Evolutionary conservation across 306 rosid genomes (phyloP).

Genomic region (Myrica gale): DNA sequence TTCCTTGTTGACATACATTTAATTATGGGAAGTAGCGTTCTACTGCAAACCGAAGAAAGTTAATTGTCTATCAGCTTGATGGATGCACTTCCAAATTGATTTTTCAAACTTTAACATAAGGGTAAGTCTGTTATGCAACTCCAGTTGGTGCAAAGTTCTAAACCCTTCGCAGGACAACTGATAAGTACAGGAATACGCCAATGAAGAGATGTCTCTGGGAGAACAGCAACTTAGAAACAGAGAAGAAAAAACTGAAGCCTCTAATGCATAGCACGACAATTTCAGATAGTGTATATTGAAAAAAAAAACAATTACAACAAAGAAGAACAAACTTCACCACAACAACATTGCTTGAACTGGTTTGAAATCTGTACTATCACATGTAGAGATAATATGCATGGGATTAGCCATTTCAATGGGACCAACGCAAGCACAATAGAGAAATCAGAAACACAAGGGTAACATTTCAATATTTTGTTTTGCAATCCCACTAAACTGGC

Average conservation of each 20-base stretch:
- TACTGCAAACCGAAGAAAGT: background rate
- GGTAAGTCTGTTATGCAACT: background rate
- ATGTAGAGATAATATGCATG: background rate
- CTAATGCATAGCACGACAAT: background rate
- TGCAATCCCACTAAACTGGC: background rate
- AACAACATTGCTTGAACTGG: background rate
- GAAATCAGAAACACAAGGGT: background rate
- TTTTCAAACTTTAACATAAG: background rate
- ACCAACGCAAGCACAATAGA: background rate
- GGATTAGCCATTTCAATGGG: background rate
- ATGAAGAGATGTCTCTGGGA: background rate
- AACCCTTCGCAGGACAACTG: background rate
- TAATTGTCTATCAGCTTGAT: background rate
- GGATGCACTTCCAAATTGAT: background rate
- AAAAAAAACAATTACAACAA: background rate
- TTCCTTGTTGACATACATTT: background rate
- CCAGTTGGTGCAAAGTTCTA: background rate
- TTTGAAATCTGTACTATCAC: background rate
- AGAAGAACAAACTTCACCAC: background rate
- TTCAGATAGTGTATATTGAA: background rate
- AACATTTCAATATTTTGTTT: background rate
- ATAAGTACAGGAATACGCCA: background rate
- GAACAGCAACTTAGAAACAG: background rate
- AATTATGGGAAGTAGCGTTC: background rate
- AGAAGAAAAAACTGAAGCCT: slow-evolving; percentile 1